phyloP scores from a whole-genome alignment of 345 rosid genomes.

The Arabis hirsuta region DNA sequence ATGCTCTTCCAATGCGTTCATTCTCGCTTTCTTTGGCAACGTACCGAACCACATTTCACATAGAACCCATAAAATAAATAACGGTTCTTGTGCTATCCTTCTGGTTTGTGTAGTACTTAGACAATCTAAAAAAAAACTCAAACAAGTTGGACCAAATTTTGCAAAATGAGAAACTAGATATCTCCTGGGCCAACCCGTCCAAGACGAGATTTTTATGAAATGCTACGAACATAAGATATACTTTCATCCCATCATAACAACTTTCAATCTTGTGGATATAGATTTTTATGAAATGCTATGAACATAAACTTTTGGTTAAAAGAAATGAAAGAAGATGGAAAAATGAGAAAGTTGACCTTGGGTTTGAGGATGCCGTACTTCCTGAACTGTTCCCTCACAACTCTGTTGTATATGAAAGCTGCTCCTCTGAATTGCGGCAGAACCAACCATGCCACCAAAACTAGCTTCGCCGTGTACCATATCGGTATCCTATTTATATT shows the following conservation, averaged over 20 bases:
- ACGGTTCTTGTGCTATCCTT: too few species aligned
- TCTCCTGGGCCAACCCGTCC: not conserved
- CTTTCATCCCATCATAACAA: not conserved
- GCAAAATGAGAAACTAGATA: not conserved
- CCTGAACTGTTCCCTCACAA: conserved; percentile 59
- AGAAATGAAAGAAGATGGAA: not conserved
- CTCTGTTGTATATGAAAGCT: conserved; percentile 66
- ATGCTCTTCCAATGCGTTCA: too few species aligned
- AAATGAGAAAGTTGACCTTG: conserved; percentile 12
- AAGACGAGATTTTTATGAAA: too few species aligned
- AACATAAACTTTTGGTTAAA: not conserved
- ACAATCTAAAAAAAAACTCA: too few species aligned
- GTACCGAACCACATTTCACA: too few species aligned
- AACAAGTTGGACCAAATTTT: too few species aligned
- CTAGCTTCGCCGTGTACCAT: conserved; percentile 74
- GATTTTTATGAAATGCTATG: not conserved
- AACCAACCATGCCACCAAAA: conserved; percentile 75
- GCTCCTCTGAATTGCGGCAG: conserved; percentile 78
- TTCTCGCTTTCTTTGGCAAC: too few species aligned
- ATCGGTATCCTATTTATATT: conserved; percentile 66
- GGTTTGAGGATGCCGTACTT: conserved; percentile 44
- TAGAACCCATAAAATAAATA: too few species aligned
- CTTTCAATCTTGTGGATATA: not conserved
- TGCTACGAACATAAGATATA: too few species aligned
- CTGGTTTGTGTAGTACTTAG: too few species aligned